A percentile compares a stretch with the other conserved stretches of the same genome.
Evolutionary conservation across 2,329 filamentous ascomycete genomes (phyloP).

Genomic region (Venturia effusa): DNA sequence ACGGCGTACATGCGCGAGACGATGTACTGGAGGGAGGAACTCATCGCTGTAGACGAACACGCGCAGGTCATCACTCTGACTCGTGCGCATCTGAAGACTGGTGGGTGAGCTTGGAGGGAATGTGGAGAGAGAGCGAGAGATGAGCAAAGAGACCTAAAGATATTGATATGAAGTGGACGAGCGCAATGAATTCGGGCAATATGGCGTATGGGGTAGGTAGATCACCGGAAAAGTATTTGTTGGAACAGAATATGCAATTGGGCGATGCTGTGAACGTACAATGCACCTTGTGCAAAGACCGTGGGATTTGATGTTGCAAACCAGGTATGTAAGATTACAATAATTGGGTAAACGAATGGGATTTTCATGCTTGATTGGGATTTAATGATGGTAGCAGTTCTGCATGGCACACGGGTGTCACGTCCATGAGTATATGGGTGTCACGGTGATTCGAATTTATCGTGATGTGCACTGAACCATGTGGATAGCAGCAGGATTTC

Average conservation of each 20-base stretch:
- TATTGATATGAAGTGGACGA: neutral
- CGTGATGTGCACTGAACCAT: too few species aligned
- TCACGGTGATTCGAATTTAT: too few species aligned
- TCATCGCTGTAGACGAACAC: neutral
- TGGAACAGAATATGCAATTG: neutral
- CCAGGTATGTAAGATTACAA: too few species aligned
- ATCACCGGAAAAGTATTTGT: neutral
- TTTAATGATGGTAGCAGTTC: too few species aligned
- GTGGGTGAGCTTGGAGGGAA: neutral
- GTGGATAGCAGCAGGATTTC: too few species aligned
- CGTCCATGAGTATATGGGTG: too few species aligned
- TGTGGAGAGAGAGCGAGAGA: neutral
- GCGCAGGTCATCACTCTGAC: neutral
- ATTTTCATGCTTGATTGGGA: too few species aligned
- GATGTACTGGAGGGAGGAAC: neutral
- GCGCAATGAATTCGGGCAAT: neutral
- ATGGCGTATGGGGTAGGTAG: neutral
- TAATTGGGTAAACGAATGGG: neutral
- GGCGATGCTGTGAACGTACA: neutral
- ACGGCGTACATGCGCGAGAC: neutral
- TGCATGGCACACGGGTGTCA: too few species aligned
- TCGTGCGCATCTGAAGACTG: neutral
- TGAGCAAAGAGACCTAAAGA: neutral
- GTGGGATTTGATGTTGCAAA: neutral
- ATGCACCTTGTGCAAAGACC: neutral